Evolutionary conservation across 192 early-diverging fungal genomes (phyloP), one percentile per base, ranked within the genome.

Genomic region (Spinellus fusiger): DNA sequence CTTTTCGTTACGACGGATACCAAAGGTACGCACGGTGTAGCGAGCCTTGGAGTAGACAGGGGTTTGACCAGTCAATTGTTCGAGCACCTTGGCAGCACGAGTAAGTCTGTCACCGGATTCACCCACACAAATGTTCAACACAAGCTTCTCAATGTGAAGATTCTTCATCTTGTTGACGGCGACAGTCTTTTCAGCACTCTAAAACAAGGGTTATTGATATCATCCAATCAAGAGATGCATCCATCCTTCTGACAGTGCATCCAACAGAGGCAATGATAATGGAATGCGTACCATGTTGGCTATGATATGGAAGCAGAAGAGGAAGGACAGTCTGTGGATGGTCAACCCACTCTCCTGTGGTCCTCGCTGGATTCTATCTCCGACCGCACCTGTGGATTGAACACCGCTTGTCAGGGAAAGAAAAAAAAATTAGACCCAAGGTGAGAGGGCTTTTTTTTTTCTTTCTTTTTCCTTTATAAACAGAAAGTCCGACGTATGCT

Each of bases 1-100:
- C 89, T 98, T 98, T 83, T 99, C 97, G 88, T 99, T 99, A 95
- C 97, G 93, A 77, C 97, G 92, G 86, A 99, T 99, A 84, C 91
- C 89, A 81, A 99, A 99, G 73, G 94, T 93, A 84, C 97, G 93
- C 80, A 99, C 94, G 50, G 97, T 99, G 86, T 97, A 98, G 69
- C 95, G 94, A 54, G 97, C 97, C 89, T 98, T 98, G 75, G 97
- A 97, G 84, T 93, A 93, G 72, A 99, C 95, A 66, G 97, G 97
- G 61, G 88, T 86, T 82, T 99, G 97, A 64, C 95, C 97, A 66
- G 95, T 97, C 70, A 99, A 86, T 88, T 99, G 94, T 83, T 99
- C 97, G 50, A 99, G 86, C 74, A 99, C 97, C 91, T 99, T 99
- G 79, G 93, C 92, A 70, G 97, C 97, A 88, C 97, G 91, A 64